Base-by-base conservation (phyloP, 2,329 filamentous ascomycete genomes). In the Sporothrix schenckii region DNA sequence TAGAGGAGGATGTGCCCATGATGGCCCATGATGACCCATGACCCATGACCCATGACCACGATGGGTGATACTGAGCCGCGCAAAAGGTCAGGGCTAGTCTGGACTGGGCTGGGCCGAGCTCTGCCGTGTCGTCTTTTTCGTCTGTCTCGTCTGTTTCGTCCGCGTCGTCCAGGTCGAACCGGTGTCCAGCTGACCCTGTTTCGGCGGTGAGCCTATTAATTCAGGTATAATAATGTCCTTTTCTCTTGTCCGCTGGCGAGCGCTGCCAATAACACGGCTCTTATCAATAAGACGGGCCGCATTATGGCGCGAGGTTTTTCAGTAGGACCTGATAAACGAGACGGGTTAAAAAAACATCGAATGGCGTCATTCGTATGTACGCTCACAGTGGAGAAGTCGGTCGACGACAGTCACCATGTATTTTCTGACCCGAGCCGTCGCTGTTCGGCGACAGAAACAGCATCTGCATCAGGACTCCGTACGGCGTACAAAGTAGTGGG, bases 241-340 rank as follows among this genome's bases (percentile, higher is more conserved):
- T 58, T 47, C 27, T 30, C 16, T 39, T 19, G 66, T 34, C 27
- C n/a, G 19, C 50, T 14, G 11, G 44, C 41, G 41, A 16, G 19
- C 10, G 21, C 56, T 21, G 56, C 24, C 21, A 50, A 34, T 68
- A 68, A 30, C 49, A 68, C 41, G 53, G 44, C 66, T 68, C n/a
- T 9, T 68, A 68, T 68, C 39, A 27, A 68, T 68, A 68, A 68
- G 16, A 60, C 66, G 53, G 66, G 66, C 53, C 41, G 66, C 50
- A 19, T 50, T 69, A 69, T 61, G 52, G 16, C 34, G 34, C 1
- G 6, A 34, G 34, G 34, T 6, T 6, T 34, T 3, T 5, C 6
- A 34, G 34, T 34, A 34, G 34, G 34, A 34, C 34, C 30, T 34
- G 34, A 7, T 34, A 34, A 7, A 34, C 34, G 41, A 47, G 41